Base-by-base conservation (phyloP, 2,329 filamentous ascomycete genomes). In the Coleophoma crateriformis region DNA sequence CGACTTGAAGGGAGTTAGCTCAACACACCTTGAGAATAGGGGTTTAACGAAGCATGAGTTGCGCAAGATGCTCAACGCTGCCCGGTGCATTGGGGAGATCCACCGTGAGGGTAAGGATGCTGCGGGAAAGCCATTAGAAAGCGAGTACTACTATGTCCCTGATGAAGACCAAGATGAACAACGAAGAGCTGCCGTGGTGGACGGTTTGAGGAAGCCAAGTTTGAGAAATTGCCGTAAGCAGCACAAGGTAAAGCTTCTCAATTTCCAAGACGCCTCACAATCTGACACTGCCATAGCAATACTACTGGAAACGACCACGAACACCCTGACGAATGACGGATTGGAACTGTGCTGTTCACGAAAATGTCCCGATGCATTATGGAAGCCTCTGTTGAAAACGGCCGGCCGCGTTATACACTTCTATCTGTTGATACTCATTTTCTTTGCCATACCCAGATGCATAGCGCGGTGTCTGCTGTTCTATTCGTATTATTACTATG, bases 91-190 rank as follows among this genome's bases (percentile, higher is more conserved):
- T 55, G 94, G 94, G 43, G 86, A 94, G 67, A 96, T 99, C 60
- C 77, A 79, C 46, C 85, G 94, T 37, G 85, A 92, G 66, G 94
- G 94, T 64, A 99, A 97, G 68, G 94, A 99, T 65, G 94, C 94
- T 5, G 92, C 94, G 0, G 94, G 94, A 58, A 94, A 96, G 72
- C 73, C 85, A 7, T 79, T 99, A 1, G 92, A 99, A 75, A 95
- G 88, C 73, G 91, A 99, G 68, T 97, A 95, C 67, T 97, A 97
- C 70, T 99, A 99, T 64, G 77, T 96, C 7, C 88, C 91, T 0
- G 92, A 97, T 67, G 78, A 83, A 62, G 94, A 99, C 64, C 74
- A 78, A 2, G 90, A 97, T 64, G 79, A 84, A 55, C 81, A 86
- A 64, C 81, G 92, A 52, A 82, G 88, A 46, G 80, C 89, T 48